Evolutionary conservation across 148 eudicot species (phyloP), one percentile per base, ranked within the genome.

Genomic region (Pharnaceum exiguum): DNA sequence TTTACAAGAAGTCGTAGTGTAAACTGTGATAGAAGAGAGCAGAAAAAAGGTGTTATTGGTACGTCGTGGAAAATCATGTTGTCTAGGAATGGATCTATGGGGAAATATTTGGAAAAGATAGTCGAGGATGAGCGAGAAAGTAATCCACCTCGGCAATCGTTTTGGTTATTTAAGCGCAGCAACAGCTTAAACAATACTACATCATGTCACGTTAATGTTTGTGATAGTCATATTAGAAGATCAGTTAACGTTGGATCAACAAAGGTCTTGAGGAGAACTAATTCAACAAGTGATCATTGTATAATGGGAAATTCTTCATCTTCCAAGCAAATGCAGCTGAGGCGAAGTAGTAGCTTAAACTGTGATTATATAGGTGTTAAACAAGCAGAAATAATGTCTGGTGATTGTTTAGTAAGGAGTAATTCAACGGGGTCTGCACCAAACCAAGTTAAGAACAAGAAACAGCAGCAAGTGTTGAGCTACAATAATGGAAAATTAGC

Each of bases 341-440:
- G 75, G 31, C 59, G 86, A 21, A 84, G 81, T 62, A 74, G 60
- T 21, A 85, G 87, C 30, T 53, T 79, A 12, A 77, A 81, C 17
- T 62, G 55, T 19, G 15, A 18, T 15, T 0, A 27, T 9, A 45
- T 5, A 40, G 57, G 62, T 16, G 77, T 65, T 4, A 71, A 69
- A 5, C 76, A 69, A 56, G 69, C 73, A 22, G 22, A 74, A 10
- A 65, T 66, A 16, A 60, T 80, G 19, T 75, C 87, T 2, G 36
- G 74, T 28, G 69, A 74, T 28, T 70, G 62, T 35, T 30, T 79
- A 25, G 65, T 74, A 9, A 61, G 97, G 28, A 90, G 97, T 70
- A 77, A 84, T 37, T 90, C 97, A 26, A 86, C 95, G 6, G 95
- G 97, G 21, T 86, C 90, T 1, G 79, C 80, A 35, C 77, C 79